phyloP scores from a whole-genome alignment of 345 rosid species.

The Linum tenue region DNA sequence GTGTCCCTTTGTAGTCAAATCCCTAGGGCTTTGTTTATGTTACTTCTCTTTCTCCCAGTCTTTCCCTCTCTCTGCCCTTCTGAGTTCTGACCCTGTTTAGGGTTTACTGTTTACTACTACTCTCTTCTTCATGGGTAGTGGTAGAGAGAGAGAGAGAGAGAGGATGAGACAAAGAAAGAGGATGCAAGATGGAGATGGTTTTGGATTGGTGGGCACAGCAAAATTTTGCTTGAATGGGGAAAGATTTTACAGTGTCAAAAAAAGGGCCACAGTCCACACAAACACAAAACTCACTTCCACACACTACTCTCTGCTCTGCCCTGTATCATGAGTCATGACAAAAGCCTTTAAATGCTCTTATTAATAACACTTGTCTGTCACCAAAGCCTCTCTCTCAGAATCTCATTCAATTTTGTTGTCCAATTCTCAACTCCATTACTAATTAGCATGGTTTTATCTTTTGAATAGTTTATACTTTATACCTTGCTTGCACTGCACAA shows the following conservation, averaged over 20 bases:
- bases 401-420: too few relatives aligned
- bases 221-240: neutral
- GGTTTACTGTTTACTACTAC: too few relatives aligned
- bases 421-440: too few relatives aligned
- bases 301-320: neutral
- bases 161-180: neutral
- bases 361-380: neutral
- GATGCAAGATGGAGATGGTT: neutral
- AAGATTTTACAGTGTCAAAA: neutral
- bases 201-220: constrained; percentile 8
- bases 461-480: too few relatives aligned
- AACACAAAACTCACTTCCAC: neutral
- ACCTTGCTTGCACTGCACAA: too few relatives aligned
- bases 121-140: neutral
- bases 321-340: neutral
- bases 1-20: constrained; percentile 21
- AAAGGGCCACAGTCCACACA: neutral
- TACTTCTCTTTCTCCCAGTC: constrained; percentile 21
- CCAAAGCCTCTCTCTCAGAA: too few relatives aligned
- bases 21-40: constrained; percentile 28
- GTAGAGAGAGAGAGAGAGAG: neutral
- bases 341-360: neutral
- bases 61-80: neutral
- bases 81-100: too few relatives aligned
- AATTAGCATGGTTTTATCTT: too few relatives aligned